phyloP scores from a whole-genome alignment of 2,329 filamentous ascomycete species.

The Bipolaris zeicola region DNA sequence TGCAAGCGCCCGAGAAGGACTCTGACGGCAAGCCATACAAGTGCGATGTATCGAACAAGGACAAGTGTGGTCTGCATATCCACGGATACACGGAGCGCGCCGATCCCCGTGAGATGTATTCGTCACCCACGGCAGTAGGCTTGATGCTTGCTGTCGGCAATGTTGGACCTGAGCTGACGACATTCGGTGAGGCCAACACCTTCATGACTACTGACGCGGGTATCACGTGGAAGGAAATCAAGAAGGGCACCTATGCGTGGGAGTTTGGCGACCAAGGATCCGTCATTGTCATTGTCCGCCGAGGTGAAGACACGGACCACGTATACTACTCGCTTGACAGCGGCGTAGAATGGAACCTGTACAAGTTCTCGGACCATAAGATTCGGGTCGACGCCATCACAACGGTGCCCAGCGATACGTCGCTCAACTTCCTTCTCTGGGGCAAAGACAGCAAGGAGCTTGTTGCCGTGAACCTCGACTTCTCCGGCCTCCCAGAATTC shows the following conservation, averaged over 20 bases:
- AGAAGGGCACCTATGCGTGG: constrained; percentile 89
- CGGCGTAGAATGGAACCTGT: constrained; percentile 77
- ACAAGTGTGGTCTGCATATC: constrained; percentile 84
- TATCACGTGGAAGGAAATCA: constrained; percentile 81
- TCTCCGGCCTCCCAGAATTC: constrained; percentile 70
- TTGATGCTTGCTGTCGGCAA: constrained; percentile 92
- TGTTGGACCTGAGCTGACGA: constrained; percentile 73
- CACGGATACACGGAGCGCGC: constrained; percentile 93
- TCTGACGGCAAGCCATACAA: constrained; percentile 71
- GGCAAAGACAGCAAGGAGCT: constrained; percentile 64
- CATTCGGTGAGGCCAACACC: constrained; percentile 76
- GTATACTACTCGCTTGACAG: constrained; percentile 81
- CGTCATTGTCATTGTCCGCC: constrained; percentile 84
- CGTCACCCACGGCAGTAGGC: constrained; percentile 84
- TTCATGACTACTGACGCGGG: constrained; percentile 94
- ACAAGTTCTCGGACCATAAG: constrained; percentile 71
- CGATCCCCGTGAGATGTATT: constrained; percentile 84
- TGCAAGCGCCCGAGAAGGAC: constrained; percentile 74
- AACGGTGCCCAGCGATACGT: constrained; percentile 85
- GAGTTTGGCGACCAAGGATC: constrained; percentile 95
- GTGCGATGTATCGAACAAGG: constrained; percentile 65
- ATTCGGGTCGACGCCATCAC: constrained; percentile 80
- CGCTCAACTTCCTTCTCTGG: constrained; percentile 92
- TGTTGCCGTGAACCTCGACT: constrained; percentile 84
- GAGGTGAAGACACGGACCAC: constrained; percentile 68